Evolutionary conservation across 768 basidiomycete genomes (phyloP).

Genomic region (Kwoniella heveanensis): DNA sequence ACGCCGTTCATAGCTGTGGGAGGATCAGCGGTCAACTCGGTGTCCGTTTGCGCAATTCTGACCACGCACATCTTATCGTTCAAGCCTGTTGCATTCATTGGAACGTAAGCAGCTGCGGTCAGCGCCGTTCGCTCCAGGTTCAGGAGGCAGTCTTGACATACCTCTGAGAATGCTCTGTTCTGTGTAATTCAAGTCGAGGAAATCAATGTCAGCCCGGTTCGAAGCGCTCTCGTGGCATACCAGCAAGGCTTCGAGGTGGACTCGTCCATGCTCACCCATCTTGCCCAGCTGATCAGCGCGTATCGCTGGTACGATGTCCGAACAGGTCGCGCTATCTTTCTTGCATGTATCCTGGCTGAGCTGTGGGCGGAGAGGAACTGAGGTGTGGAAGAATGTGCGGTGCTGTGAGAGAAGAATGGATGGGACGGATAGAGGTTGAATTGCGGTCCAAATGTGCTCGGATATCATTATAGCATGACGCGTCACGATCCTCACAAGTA

Average conservation of each 20-base stretch:
- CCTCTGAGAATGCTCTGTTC: slow-evolving; percentile 46
- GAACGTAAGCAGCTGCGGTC: too few species aligned
- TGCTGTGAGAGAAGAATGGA: too few species aligned
- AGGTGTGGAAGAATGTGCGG: too few species aligned
- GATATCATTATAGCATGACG: too few species aligned
- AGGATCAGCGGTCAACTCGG: slow-evolving; percentile 12
- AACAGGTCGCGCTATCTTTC: neutral
- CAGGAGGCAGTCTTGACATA: too few species aligned
- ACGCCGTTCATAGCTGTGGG: slow-evolving; percentile 80
- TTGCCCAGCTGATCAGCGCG: neutral
- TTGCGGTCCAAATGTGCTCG: too few species aligned
- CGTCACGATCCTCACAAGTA: too few species aligned
- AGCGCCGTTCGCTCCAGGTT: too few species aligned
- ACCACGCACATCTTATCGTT: slow-evolving; percentile 53
- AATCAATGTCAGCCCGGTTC: neutral
- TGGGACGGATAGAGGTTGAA: too few species aligned
- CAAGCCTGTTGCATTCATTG: slow-evolving; percentile 49
- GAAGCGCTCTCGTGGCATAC: too few species aligned
- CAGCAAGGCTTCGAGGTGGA: too few species aligned
- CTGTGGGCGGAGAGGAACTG: too few species aligned
- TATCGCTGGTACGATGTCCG: neutral
- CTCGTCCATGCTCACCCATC: slow-evolving; percentile 2
- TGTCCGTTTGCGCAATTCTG: neutral
- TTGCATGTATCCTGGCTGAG: slow-evolving; percentile 2
- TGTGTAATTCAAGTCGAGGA: neutral